Percentiles rank a stretch among this genome's conserved stretches.
These are phyloP conservation scores for Eimeria brunetti DNA, from an alignment of 169 alveolate genomes.

Conservation along the genomic window DNA sequence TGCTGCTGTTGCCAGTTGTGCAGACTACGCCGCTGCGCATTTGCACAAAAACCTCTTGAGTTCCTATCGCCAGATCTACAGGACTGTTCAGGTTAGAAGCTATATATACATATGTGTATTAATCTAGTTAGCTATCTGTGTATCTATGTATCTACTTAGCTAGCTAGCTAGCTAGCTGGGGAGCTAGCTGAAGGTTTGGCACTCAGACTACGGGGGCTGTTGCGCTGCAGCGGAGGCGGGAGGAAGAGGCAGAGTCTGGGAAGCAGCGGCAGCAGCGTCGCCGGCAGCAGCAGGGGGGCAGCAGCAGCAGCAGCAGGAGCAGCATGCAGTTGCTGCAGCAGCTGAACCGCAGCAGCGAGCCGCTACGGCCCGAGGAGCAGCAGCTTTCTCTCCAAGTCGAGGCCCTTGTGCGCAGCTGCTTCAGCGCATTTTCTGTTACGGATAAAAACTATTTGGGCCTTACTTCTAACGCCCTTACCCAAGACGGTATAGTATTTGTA, in stretches of 20 bases:
- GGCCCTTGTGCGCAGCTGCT: conserved; percentile 82
- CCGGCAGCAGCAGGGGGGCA: too few species aligned
- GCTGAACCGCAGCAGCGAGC: conserved; percentile 32
- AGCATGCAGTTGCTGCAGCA: conserved; percentile 67
- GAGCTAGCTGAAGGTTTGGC: neutral
- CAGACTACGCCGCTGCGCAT: conserved; percentile 87
- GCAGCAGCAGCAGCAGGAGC: conserved; percentile 42
- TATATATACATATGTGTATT: too few species aligned
- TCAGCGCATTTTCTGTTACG: conserved; percentile 88
- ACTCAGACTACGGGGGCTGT: too few species aligned
- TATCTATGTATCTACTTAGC: neutral
- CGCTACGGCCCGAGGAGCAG: conserved; percentile 64
- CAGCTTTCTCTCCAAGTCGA: conserved; percentile 80
- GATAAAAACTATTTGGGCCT: conserved; percentile 87
- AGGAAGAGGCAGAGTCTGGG: neutral
- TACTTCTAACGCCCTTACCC: conserved; percentile 76
- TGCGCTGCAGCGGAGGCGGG: conserved; percentile 4
- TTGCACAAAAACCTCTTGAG: conserved; percentile 88
- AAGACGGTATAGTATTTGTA: too few species aligned
- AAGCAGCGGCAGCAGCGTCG: neutral
- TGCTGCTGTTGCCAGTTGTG: conserved; percentile 82
- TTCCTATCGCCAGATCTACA: conserved; percentile 86
- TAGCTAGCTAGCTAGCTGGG: too few species aligned
- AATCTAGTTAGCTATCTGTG: neutral
- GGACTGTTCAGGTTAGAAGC: conserved; percentile 72